These are phyloP conservation scores for Coccomyxa sp. DNA, from an alignment of 139 green algal genomes.

Conservation along the genomic window DNA sequence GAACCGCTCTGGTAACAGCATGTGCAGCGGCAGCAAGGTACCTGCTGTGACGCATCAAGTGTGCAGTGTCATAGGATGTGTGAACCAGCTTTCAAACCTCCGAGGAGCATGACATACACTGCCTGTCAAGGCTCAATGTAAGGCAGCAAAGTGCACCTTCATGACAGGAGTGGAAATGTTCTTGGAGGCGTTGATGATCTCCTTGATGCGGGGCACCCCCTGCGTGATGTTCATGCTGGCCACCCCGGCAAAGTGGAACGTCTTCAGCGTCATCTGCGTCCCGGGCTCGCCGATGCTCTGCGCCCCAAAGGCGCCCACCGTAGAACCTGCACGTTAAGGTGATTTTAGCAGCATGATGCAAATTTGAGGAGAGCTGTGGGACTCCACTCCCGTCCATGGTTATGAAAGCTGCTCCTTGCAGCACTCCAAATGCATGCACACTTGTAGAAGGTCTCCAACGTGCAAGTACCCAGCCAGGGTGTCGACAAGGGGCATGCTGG, in stretches of 20 bases:
- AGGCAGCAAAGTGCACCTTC: no score
- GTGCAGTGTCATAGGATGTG: neutral
- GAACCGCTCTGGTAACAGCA: no score
- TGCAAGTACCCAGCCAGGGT: no score
- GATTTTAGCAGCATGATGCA: no score
- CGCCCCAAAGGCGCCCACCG: conserved; percentile 88
- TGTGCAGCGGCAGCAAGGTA: no score
- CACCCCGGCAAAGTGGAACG: conserved; percentile 98
- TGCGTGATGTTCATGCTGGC: conserved; percentile 97
- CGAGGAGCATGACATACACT: no score
- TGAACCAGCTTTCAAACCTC: neutral
- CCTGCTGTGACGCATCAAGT: neutral
- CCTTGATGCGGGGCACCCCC: conserved; percentile 97
- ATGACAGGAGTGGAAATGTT: conserved; percentile 97
- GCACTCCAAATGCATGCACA: neutral
- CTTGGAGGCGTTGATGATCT: conserved; percentile 98
- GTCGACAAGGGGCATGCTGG: no score
- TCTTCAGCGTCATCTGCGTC: conserved; percentile 99
- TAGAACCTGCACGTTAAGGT: conserved; percentile 61
- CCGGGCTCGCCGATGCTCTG: conserved; percentile 95
- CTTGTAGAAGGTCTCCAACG: no score
- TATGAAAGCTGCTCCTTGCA: neutral
- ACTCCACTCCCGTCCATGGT: no score
- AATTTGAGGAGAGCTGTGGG: no score
- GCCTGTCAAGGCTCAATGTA: no score